Percentiles rank a stretch among this genome's conserved stretches.
phyloP scores from a whole-genome alignment of 2,329 filamentous ascomycete species.

The Clarireedia hainanense region DNA sequence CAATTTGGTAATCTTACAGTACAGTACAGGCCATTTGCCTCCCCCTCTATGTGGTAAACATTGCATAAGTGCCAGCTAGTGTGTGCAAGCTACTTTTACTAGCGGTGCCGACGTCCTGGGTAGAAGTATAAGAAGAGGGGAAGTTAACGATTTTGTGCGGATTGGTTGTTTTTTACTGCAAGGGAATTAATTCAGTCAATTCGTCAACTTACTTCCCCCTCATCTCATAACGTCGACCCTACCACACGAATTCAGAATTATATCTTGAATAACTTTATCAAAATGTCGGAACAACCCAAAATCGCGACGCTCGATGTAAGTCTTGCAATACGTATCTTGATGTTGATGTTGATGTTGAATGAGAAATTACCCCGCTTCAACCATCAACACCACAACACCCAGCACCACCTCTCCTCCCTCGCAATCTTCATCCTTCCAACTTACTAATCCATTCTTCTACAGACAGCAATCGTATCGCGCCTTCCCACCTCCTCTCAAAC shows the following conservation, averaged over 20 bases:
- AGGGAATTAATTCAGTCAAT: too few species aligned
- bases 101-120: too few species aligned
- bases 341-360: too few species aligned
- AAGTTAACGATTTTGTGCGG: too few species aligned
- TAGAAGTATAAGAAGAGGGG: background rate
- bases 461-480: conserved; percentile 27
- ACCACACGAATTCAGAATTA: background rate
- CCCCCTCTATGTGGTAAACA: background rate
- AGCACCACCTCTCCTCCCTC: conserved; percentile 15
- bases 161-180: too few species aligned
- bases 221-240: background rate
- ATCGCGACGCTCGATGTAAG: conserved; percentile 11
- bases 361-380: conserved; percentile 1
- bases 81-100: too few species aligned
- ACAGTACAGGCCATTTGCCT: too few species aligned
- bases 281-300: conserved; percentile 7
- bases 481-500: conserved; percentile 64
- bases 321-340: background rate
- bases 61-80: background rate
- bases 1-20: background rate
- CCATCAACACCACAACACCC: conserved; percentile 4
- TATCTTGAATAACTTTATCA: too few species aligned
- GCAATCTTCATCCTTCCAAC: conserved; percentile 29
- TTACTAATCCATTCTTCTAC: conserved; percentile 39
- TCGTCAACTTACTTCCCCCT: background rate